Conservation (phyloP, 768 basidiomycete genomes). For the Porpolomopsis calyptriformis region DNA sequence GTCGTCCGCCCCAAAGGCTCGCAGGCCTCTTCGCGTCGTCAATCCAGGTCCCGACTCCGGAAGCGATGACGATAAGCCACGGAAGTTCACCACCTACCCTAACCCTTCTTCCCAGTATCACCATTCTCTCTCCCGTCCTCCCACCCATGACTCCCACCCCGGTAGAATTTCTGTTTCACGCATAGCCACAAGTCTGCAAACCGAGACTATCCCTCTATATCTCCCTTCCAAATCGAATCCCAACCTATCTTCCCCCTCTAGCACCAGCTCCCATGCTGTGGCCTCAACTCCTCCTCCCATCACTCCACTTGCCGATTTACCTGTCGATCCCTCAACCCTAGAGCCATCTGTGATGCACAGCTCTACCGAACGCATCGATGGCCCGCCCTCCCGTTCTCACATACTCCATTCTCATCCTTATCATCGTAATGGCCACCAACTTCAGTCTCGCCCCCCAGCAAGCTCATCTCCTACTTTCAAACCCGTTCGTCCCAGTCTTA, state of each 20-base stretch:
- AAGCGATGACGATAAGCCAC: conserved; percentile 17
- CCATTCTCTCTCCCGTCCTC: background rate
- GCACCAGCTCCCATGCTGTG: conserved; percentile 48
- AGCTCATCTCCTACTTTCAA: conserved; percentile 15
- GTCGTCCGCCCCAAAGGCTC: conserved; percentile 22
- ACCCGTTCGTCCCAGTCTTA: conserved; percentile 23
- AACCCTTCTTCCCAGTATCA: conserved; percentile 1
- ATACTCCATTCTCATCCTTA: background rate
- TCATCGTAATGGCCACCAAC: conserved; percentile 8
- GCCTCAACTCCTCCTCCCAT: conserved; percentile 64
- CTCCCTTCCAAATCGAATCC: conserved; percentile 34
- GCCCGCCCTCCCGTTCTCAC: background rate
- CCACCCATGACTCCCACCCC: background rate
- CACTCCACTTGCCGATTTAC: conserved; percentile 38
- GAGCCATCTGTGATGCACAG: conserved; percentile 16
- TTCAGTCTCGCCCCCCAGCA: conserved; percentile 12
- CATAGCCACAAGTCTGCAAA: conserved; percentile 16
- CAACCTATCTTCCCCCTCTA: conserved; percentile 60
- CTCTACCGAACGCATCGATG: conserved; percentile 10
- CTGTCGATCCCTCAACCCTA: conserved; percentile 21
- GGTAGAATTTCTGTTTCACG: conserved; percentile 3
- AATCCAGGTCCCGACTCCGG: conserved; percentile 46
- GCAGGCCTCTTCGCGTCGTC: conserved; percentile 43
- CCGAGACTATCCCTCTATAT: conserved; percentile 23
- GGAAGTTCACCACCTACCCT: conserved; percentile 8